Conservation (phyloP, 169 alveolate species). For the Theileria luwenshuni region DNA sequence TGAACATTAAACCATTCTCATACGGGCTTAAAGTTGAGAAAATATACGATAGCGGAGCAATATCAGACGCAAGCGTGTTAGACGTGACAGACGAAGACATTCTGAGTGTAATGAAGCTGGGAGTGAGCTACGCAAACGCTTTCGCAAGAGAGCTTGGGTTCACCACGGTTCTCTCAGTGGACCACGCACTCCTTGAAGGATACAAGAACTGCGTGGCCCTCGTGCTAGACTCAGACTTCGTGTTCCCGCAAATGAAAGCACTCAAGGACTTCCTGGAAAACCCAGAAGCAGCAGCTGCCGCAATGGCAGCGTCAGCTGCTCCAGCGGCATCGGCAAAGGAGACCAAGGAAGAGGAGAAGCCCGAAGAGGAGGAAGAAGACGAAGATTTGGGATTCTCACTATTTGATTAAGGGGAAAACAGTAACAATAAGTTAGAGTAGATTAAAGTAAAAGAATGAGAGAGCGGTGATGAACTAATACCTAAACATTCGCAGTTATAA, state of each 20-base stretch:
- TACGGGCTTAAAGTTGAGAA: slow-evolving; percentile 92
- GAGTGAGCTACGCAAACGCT: slow-evolving; percentile 92
- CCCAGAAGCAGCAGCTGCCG: slow-evolving; percentile 89
- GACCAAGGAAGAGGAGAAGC: slow-evolving; percentile 81
- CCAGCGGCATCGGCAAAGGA: slow-evolving; percentile 77
- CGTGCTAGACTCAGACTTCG: slow-evolving; percentile 90
- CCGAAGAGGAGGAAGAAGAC: slow-evolving; percentile 95
- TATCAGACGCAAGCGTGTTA: slow-evolving; percentile 93
- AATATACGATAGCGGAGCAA: slow-evolving; percentile 93
- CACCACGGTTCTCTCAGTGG: slow-evolving; percentile 94
- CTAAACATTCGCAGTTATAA: slow-evolving; percentile 68
- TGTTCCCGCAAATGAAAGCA: slow-evolving; percentile 92
- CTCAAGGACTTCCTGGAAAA: slow-evolving; percentile 90
- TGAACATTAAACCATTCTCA: slow-evolving; percentile 96
- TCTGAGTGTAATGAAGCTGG: slow-evolving; percentile 82
- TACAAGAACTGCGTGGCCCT: slow-evolving; percentile 96
- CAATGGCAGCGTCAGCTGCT: slow-evolving; percentile 78
- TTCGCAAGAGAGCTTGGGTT: slow-evolving; percentile 90
- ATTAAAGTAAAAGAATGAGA: neutral
- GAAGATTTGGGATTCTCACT: slow-evolving; percentile 93
- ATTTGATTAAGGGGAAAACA: slow-evolving; percentile 77
- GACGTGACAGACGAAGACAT: slow-evolving; percentile 93
- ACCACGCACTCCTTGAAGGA: slow-evolving; percentile 92
- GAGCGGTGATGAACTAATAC: slow-evolving; percentile 59
- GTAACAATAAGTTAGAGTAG: neutral